phyloP scores from a whole-genome alignment of 805 yeast genomes.

The Limtongia smithiae region DNA sequence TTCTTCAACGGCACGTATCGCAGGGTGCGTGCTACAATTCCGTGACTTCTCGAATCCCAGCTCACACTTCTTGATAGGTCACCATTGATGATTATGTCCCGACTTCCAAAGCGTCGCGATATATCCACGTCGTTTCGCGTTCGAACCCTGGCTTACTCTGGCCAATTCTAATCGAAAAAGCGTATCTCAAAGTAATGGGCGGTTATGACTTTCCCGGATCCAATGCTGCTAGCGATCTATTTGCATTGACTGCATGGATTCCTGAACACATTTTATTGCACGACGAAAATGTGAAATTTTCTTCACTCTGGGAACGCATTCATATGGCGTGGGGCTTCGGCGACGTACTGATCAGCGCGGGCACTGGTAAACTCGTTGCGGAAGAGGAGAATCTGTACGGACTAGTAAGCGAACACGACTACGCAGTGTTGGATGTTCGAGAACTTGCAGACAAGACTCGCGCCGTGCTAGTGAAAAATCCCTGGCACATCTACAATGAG shows the following conservation, averaged over 20 bases:
- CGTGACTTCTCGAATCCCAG: background rate
- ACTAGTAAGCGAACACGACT: conserved; percentile 65
- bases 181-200: conserved; percentile 58
- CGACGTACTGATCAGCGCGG: conserved; percentile 55
- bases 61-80: conserved; percentile 29
- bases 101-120: conserved; percentile 16
- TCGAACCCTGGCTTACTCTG: conserved; percentile 40
- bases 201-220: conserved; percentile 71
- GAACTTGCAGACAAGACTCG: conserved; percentile 26
- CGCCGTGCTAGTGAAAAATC: conserved; percentile 44
- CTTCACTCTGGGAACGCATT: conserved; percentile 40
- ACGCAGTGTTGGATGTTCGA: conserved; percentile 49
- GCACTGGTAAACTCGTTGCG: conserved; percentile 51
- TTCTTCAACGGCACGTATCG: conserved; percentile 54
- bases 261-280: conserved; percentile 53
- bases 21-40: conserved; percentile 29
- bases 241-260: conserved; percentile 62
- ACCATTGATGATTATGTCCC: conserved; percentile 50
- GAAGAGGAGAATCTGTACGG: conserved; percentile 38
- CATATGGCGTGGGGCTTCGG: conserved; percentile 36
- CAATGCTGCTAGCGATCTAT: conserved; percentile 69
- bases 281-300: conserved; percentile 23
- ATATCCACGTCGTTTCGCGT: conserved; percentile 38
- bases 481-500: conserved; percentile 39
- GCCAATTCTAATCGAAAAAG: conserved; percentile 78